Evolutionary conservation across 495 filamentous ascomycete species (phyloP).

Genomic region (Hypoxylon subgilvum): DNA sequence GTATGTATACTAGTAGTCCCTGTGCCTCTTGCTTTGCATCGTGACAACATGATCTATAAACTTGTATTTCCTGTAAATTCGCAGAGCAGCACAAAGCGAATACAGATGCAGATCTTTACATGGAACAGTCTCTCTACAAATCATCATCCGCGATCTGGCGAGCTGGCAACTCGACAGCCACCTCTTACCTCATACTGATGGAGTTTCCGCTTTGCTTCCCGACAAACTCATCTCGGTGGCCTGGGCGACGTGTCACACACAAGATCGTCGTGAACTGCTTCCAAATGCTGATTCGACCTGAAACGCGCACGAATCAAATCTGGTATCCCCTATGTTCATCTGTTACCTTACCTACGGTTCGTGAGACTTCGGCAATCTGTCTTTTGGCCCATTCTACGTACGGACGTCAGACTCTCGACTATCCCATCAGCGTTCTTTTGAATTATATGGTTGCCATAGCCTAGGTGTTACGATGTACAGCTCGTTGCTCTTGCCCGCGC

Average conservation of each 20-base stretch:
- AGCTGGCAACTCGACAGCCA: not conserved
- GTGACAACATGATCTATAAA: too few species aligned
- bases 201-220: too few species aligned
- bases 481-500: not conserved
- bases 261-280: not conserved
- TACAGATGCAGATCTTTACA: too few species aligned
- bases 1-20: too few species aligned
- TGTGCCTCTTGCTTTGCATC: too few species aligned
- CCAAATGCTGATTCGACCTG: constrained; percentile 4
- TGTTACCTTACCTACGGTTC: constrained; percentile 4
- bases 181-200: constrained; percentile 6
- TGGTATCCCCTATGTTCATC: constrained; percentile 16
- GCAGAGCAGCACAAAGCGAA: too few species aligned
- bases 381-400: not conserved
- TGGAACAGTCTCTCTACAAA: constrained; percentile 1
- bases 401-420: not conserved
- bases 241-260: constrained; percentile 2
- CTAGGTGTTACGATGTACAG: constrained; percentile 1
- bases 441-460: constrained; percentile 11
- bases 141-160: constrained; percentile 12
- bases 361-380: constrained; percentile 26
- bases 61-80: too few species aligned
- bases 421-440: constrained; percentile 8
- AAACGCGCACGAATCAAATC: constrained; percentile 24
- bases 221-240: not conserved